Conservation (phyloP, 1,284 basidiomycete genomes). For the Wallemia ichthyophaga region DNA sequence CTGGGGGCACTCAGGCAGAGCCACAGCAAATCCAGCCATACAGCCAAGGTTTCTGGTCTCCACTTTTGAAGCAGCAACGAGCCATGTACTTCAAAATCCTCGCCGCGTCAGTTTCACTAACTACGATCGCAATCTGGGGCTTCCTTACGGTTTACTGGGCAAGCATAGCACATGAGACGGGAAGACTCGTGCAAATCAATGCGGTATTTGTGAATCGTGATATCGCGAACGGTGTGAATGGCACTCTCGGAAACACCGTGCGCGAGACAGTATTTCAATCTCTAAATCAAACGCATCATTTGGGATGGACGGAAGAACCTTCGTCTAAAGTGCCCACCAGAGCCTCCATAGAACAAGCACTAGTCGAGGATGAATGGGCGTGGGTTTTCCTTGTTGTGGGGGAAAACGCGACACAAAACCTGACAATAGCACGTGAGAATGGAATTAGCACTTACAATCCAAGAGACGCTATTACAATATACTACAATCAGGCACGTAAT, state of each 20-base stretch:
- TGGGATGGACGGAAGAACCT: slow-evolving; percentile 14
- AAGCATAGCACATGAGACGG: slow-evolving; percentile 10
- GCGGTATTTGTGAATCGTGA: slow-evolving; percentile 16
- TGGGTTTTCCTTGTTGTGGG: slow-evolving; percentile 18
- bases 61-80: background rate
- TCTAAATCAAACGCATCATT: slow-evolving; percentile 8
- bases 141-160: slow-evolving; percentile 20
- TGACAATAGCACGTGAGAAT: slow-evolving; percentile 12
- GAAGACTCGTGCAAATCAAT: slow-evolving; percentile 7
- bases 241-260: slow-evolving; percentile 17
- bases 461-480: slow-evolving; percentile 13
- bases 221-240: slow-evolving; percentile 21
- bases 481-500: slow-evolving; percentile 15
- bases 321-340: slow-evolving; percentile 9
- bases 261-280: slow-evolving; percentile 9
- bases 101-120: slow-evolving; percentile 4
- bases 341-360: slow-evolving; percentile 11
- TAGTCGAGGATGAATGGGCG: slow-evolving; percentile 12
- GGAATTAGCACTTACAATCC: slow-evolving; percentile 16
- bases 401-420: slow-evolving; percentile 11
- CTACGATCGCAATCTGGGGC: slow-evolving; percentile 14
- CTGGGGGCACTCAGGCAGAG: too few species aligned
- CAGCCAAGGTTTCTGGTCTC: background rate
- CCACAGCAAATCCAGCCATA: too few species aligned
- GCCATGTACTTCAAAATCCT: slow-evolving; percentile 1